Evolutionary conservation across 164 flowering plant species (phyloP).

Genomic region (Tinospora cordifolia): DNA sequence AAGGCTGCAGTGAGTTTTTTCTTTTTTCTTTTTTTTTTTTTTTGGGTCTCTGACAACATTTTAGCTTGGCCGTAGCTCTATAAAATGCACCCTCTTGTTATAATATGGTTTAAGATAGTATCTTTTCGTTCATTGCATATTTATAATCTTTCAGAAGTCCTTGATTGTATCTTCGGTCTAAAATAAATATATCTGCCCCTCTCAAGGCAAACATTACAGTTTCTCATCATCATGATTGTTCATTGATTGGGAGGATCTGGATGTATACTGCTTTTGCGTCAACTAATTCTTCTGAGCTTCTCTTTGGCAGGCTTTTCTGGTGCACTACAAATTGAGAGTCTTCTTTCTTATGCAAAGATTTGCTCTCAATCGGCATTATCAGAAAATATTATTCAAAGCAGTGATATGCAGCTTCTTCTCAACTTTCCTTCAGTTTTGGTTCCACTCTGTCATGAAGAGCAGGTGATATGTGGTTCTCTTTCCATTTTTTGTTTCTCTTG

Average conservation of each 20-base stretch:
- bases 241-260: background rate
- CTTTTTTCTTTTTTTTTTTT: too few relatives aligned
- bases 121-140: background rate
- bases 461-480: constrained; percentile 37
- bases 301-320: constrained; percentile 46
- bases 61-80: too few relatives aligned
- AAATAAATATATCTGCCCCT: too few relatives aligned
- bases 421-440: constrained; percentile 71
- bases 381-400: constrained; percentile 24
- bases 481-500: background rate
- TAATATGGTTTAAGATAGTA: too few relatives aligned
- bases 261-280: background rate
- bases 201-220: background rate
- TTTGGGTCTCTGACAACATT: too few relatives aligned
- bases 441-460: constrained; percentile 58
- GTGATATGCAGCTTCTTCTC: constrained; percentile 33
- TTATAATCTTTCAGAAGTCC: background rate
- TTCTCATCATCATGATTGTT: background rate
- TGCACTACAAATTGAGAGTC: constrained; percentile 59
- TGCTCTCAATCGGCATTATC: constrained; percentile 34
- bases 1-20: too few relatives aligned
- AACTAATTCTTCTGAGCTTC: constrained; percentile 8
- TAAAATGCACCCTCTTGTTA: too few relatives aligned
- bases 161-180: background rate
- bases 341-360: constrained; percentile 42